A percentile compares a stretch with the other conserved stretches of the same genome.
phyloP scores from a whole-genome alignment of 164 flowering plant genomes.

The Buxus sempervirens region DNA sequence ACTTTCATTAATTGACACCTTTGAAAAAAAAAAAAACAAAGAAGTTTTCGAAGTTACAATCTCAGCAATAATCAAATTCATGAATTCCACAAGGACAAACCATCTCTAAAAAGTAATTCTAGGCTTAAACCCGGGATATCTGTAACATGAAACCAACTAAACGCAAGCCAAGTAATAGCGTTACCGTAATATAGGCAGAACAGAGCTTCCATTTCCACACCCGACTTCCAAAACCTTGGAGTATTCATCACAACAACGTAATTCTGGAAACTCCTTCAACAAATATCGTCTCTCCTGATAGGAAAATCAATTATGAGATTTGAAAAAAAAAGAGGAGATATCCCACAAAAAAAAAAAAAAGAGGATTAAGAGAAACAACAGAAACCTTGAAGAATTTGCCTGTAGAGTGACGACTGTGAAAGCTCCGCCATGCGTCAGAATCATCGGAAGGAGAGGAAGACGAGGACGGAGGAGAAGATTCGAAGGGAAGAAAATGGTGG shows the following conservation, averaged over 20 bases:
- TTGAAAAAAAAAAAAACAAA: no score
- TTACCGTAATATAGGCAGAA: constrained; percentile 77
- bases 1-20: neutral
- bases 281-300: constrained; percentile 85
- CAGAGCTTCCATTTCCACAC: constrained; percentile 97
- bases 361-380: neutral
- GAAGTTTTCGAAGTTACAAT: neutral
- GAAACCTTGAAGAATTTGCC: constrained; percentile 87
- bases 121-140: neutral
- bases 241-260: constrained; percentile 40
- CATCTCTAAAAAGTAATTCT: neutral
- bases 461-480: constrained; percentile 4
- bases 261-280: constrained; percentile 83
- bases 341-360: neutral
- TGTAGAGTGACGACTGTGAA: constrained; percentile 73
- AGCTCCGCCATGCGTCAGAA: constrained; percentile 59
- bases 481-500: constrained; percentile 48
- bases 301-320: neutral
- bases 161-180: neutral
- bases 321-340: neutral
- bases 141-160: neutral
- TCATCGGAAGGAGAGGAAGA: constrained; percentile 21
- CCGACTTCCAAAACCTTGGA: constrained; percentile 85
- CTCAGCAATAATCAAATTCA: neutral
- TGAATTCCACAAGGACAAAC: neutral